Base-by-base conservation (phyloP, 2,329 filamentous ascomycete species). In the Ceratocystis ficicola region DNA sequence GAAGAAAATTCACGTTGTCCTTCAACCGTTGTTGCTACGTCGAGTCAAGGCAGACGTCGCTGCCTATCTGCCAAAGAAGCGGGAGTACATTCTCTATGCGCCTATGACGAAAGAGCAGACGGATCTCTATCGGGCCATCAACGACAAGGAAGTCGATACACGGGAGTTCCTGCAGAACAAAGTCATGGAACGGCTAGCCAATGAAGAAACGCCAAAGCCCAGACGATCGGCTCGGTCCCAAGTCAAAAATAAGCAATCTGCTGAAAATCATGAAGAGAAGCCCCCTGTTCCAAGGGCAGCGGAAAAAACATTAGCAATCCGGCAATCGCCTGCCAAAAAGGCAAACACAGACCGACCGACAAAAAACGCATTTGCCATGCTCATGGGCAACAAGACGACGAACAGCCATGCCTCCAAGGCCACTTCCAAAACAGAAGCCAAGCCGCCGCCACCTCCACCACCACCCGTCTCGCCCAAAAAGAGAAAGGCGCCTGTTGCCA, bases 21-120 rank as follows among this genome's bases (percentile, higher is more conserved):
- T 99, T 0, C 96, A 97, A 71, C 94, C 94, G 0, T 87, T 99
- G 70, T 78, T 99, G 1, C 79, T 99, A 0, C 84, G 94, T 1
- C 83, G 94, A 20, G 83, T 99, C 69, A 99, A 99, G 75, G 88
- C 90, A 0, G 94, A 99, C 72, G 94, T 99, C 0, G 93, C 95
- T 65, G 86, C 86, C 1, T 84, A 90, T 61, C 80, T 99, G n/a
- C 94, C 94, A 0, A 95, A 93, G 76, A 99, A 99, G 78, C 84
- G 94, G 32, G 94, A 99, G 74, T 99, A 99, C 70, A 89, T 99
- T 2, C 78, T 99, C 0, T 97, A 94, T 71, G 94, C 94, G 0
- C 94, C 94, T 0, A 85, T 99, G 76, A 96, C 91, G 0, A 83
- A 86, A 28, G 90, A 94, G 70, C 94, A 99, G 73, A 90, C 91